Percentiles rank a stretch among this genome's conserved stretches.
These are phyloP conservation scores for Rhipidocladum racemiflorum DNA, from an alignment of 176 grass and related monocot species.

Conservation along the genomic window DNA sequence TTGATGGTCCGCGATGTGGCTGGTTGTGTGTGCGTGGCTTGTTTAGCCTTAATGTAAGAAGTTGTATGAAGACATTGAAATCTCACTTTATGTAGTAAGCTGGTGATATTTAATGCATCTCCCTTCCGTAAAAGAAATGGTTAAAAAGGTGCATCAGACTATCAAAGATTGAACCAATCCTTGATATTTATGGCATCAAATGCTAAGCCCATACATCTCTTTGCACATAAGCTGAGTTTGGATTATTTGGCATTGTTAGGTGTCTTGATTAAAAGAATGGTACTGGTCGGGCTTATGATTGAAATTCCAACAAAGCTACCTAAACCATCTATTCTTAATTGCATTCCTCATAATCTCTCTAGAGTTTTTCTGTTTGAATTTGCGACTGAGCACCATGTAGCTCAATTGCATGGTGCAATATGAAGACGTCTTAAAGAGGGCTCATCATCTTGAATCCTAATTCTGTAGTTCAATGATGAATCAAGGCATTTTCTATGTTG, in stretches of 20 bases:
- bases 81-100: neutral
- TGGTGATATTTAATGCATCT: neutral
- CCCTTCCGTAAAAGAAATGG: neutral
- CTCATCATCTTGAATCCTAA: neutral
- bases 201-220: neutral
- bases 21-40: neutral
- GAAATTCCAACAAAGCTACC: neutral
- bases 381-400: neutral
- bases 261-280: neutral
- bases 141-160: neutral
- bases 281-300: neutral
- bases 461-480: slow-evolving; percentile 3
- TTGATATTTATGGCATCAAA: neutral
- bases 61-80: neutral
- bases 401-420: neutral
- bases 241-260: neutral
- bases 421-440: neutral
- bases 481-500: neutral
- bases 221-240: neutral
- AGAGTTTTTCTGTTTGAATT: neutral
- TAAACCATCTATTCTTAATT: neutral
- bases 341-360: neutral
- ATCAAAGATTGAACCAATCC: neutral
- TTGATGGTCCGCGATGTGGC: neutral
- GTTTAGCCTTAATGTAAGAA: slow-evolving; percentile 26